These are phyloP conservation scores for Tetrapyrgos nigripes DNA, from an alignment of 1,284 basidiomycete species.

Conservation along the genomic window DNA sequence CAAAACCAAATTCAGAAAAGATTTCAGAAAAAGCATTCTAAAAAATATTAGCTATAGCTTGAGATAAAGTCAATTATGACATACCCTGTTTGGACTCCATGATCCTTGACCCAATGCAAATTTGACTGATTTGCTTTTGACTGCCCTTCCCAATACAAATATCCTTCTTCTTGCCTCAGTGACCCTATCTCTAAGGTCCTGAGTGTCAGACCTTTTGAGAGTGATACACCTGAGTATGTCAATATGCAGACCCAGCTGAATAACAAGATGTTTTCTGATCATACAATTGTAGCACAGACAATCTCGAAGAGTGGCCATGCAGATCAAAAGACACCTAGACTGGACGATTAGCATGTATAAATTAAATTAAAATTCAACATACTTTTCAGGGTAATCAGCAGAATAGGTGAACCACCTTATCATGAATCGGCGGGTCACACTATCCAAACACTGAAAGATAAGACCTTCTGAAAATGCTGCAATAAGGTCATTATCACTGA, in stretches of 20 bases:
- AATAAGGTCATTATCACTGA: slow-evolving; percentile 32
- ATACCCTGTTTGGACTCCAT: slow-evolving; percentile 21
- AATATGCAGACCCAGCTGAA: too few species aligned
- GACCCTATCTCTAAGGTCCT: background rate
- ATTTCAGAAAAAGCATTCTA: slow-evolving; percentile 1
- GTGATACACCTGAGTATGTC: too few species aligned
- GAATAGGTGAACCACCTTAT: slow-evolving; percentile 42
- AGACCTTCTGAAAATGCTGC: slow-evolving; percentile 37
- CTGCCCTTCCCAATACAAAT: slow-evolving; percentile 11
- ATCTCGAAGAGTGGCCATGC: too few species aligned
- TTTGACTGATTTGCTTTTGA: slow-evolving; percentile 13
- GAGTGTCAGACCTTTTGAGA: slow-evolving; percentile 19
- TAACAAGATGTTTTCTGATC: too few species aligned
- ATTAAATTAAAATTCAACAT: slow-evolving; percentile 13
- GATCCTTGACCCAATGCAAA: slow-evolving; percentile 13
- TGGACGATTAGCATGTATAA: slow-evolving; percentile 26
- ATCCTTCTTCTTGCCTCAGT: slow-evolving; percentile 12
- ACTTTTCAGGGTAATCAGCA: slow-evolving; percentile 50
- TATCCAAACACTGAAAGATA: slow-evolving; percentile 35
- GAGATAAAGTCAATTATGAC: background rate
- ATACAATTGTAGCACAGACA: too few species aligned
- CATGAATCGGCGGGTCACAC: slow-evolving; percentile 33
- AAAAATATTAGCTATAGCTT: background rate
- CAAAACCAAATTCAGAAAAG: background rate
- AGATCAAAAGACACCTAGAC: slow-evolving; percentile 26